phyloP scores from a whole-genome alignment of 306 rosid species.

The Rosa lucieae region DNA sequence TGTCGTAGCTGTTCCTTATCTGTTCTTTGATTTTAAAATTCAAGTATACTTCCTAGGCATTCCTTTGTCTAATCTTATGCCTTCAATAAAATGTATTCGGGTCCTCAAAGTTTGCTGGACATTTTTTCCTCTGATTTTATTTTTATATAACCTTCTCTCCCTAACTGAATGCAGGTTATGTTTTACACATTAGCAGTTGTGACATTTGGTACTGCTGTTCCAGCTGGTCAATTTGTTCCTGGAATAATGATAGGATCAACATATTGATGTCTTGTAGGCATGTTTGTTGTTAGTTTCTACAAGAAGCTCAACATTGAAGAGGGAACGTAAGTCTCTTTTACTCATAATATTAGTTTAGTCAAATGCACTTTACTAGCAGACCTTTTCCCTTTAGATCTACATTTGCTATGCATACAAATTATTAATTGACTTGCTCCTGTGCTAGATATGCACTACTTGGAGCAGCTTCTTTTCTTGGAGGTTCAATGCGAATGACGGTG shows the following conservation, averaged over 20 bases:
- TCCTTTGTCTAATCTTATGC: not conserved
- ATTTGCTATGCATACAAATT: not conserved
- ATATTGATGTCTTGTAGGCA: constrained; percentile 96
- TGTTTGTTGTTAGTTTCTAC: constrained; percentile 82
- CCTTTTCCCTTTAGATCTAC: not conserved
- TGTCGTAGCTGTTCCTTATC: not conserved
- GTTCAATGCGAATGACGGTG: constrained; percentile 97
- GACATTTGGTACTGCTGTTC: constrained; percentile 95
- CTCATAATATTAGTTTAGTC: not conserved
- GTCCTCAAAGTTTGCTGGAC: not conserved
- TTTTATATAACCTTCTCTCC: constrained; percentile 22
- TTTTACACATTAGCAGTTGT: constrained; percentile 88
- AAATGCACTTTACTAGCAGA: not conserved
- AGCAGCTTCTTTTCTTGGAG: constrained; percentile 99
- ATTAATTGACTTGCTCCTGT: not conserved
- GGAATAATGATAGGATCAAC: constrained; percentile 98
- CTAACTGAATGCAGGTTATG: constrained; percentile 69
- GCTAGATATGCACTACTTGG: constrained; percentile 94
- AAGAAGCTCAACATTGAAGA: constrained; percentile 91
- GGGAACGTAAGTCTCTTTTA: constrained; percentile 76
- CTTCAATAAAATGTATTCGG: not conserved
- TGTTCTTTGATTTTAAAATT: not conserved
- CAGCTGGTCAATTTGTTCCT: constrained; percentile 98
- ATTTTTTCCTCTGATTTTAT: constrained; percentile 1
- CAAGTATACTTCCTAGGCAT: not conserved